A percentile compares a stretch with the other conserved stretches of the same genome.
Conservation (phyloP, 225 moss, liverwort and hornwort species). For the Rhytidiadelphus loreus region DNA sequence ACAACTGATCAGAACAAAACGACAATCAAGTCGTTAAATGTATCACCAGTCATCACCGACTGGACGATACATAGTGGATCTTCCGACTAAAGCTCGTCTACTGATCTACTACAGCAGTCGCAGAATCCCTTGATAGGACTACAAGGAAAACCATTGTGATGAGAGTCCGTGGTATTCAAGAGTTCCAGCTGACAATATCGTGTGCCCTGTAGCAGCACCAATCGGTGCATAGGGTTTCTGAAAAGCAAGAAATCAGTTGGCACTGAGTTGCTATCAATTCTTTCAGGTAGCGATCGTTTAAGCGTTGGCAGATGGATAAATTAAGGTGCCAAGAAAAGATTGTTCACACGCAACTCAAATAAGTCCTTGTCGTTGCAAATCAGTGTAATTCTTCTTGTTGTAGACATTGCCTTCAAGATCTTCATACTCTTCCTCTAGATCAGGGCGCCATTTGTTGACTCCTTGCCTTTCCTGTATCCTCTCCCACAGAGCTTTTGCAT, state of each 20-base stretch:
- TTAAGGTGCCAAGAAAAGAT: not conserved
- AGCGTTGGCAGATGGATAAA: not conserved
- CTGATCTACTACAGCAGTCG: slow-evolving; percentile 1
- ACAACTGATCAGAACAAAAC: not conserved
- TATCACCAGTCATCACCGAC: not conserved
- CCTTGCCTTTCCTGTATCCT: slow-evolving; percentile 83
- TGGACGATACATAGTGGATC: not conserved
- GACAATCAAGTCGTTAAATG: not conserved
- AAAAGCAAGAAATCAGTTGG: not conserved
- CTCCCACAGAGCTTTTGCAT: slow-evolving; percentile 81
- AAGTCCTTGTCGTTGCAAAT: slow-evolving; percentile 77
- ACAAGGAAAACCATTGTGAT: not conserved
- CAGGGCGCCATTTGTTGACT: slow-evolving; percentile 93
- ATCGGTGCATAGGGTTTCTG: not conserved
- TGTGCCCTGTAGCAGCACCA: not conserved
- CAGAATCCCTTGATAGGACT: not conserved
- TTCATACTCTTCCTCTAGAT: slow-evolving; percentile 87
- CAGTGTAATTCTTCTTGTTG: slow-evolving; percentile 77
- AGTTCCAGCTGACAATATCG: not conserved
- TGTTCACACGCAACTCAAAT: slow-evolving; percentile 25
- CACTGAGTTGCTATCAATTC: not conserved
- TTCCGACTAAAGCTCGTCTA: not conserved
- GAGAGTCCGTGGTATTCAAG: not conserved
- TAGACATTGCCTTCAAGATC: slow-evolving; percentile 78
- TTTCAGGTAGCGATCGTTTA: not conserved